Evolutionary conservation across 495 filamentous ascomycete genomes (phyloP), one percentile per base, ranked within the genome.

Genomic region (Annulohypoxylon moriforme): DNA sequence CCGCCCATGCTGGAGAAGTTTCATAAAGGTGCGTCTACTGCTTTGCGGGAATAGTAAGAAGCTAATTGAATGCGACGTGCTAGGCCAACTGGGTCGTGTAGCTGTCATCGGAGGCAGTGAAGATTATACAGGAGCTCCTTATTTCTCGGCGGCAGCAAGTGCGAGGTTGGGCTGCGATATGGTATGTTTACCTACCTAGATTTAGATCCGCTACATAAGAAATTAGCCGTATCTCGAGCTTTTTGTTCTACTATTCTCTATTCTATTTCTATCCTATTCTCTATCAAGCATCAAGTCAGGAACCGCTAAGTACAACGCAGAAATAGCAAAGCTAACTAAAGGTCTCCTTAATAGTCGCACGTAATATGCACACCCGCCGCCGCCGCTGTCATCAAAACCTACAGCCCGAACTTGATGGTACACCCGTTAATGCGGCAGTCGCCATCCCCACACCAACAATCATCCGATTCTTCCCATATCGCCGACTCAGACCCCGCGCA

Each of bases 341-440:
- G 57, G n/a, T 11, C 14, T 49, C 27, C 27, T 6, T 46, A 65
- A 55, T 75, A 97, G 94, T 96, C 92, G 77, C 96, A 99, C 83
- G 91, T 99, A 62, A 94, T 99, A 78, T 99, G 96, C 83, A 96
- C 97, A 70, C 92, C 91, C 25, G 90, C 88, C 67, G 96, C 96
- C 50, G 92, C 90, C 65, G 85, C 88, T 79, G 95, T 98, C 47
- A 96, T 99, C 76, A 99, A 99, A 85, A 89, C 92, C 14, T 99
- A 98, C 84, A 98, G 96, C 36, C 96, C 96, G 9, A 98, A 98
- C 81, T 83, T 99, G 13, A 98, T 99, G 96, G 96, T 99, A 13
- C 96, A 98, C 78, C 96, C 96, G 2, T 86, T 97, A 55, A 94
- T 99, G 86, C 94, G 94, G 33, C 93, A 94, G 80, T 84, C 87